Evolutionary conservation across 2,329 filamentous ascomycete genomes (phyloP).

Genomic region (Ophiocordyceps sinensis): DNA sequence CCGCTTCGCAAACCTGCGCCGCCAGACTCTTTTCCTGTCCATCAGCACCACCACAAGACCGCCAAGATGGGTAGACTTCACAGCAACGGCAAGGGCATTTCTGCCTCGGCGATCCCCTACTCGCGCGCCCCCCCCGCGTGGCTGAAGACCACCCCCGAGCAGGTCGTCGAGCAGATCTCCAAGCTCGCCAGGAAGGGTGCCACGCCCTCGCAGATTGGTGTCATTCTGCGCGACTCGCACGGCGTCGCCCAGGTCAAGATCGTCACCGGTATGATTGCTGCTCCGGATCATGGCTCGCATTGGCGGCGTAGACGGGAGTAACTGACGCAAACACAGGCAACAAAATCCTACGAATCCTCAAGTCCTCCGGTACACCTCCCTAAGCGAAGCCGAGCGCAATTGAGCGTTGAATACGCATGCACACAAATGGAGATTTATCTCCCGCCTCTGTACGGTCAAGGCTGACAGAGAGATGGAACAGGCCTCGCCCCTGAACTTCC

Average conservation of each 20-base stretch:
- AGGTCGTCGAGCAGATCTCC: conserved; percentile 98
- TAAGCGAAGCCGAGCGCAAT: conserved; percentile 11
- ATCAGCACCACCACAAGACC: conserved; percentile 24
- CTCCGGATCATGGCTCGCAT: not conserved
- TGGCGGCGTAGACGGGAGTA: conserved; percentile 1
- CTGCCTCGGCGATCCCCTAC: conserved; percentile 90
- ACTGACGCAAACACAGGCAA: conserved; percentile 56
- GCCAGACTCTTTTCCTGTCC: conserved; percentile 16
- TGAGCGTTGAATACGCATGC: conserved; percentile 10
- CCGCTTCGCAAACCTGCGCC: conserved; percentile 7
- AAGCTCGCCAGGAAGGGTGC: conserved; percentile 98
- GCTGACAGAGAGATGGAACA: conserved; percentile 88
- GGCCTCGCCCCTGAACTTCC: conserved; percentile 97
- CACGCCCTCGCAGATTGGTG: conserved; percentile 97
- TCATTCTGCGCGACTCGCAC: conserved; percentile 94
- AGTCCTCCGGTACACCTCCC: conserved; percentile 76
- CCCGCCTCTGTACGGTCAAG: conserved; percentile 75
- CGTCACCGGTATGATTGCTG: conserved; percentile 66
- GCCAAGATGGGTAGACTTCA: conserved; percentile 92
- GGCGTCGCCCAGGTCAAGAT: conserved; percentile 96
- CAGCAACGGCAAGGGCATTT: conserved; percentile 99
- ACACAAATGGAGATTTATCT: conserved; percentile 12
- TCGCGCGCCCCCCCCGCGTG: conserved; percentile 83
- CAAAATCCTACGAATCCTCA: conserved; percentile 99
- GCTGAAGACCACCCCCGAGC: conserved; percentile 97